Conservation (phyloP, 2,329 filamentous ascomycete genomes). For the Ceratocystis lukuohia region DNA sequence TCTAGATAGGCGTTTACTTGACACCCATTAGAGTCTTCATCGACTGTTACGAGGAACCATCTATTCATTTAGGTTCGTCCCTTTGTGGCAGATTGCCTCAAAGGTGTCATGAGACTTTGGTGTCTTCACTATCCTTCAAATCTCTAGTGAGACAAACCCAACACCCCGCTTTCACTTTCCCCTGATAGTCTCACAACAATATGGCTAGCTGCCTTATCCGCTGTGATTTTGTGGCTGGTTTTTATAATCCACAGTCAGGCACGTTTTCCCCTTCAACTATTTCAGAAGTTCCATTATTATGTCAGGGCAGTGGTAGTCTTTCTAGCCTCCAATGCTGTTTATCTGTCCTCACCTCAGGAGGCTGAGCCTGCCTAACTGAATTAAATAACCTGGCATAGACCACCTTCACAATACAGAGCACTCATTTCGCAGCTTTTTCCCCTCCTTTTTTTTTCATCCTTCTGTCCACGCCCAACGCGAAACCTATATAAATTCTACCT, state of each 20-base stretch:
- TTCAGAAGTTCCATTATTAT: not conserved
- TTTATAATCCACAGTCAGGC: not conserved
- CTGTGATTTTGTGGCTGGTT: not conserved
- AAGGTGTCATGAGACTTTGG: not conserved
- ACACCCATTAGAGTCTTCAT: not conserved
- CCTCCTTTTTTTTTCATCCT: slow-evolving; percentile 7
- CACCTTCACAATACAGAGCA: slow-evolving; percentile 1
- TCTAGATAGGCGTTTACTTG: not conserved
- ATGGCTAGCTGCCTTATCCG: not conserved
- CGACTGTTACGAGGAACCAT: not conserved
- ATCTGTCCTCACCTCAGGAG: slow-evolving; percentile 20
- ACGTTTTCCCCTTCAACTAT: not conserved
- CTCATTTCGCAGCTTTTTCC: not conserved
- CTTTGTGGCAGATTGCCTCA: not conserved
- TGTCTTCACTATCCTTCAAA: not conserved
- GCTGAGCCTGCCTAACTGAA: slow-evolving; percentile 13
- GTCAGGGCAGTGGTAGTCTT: not conserved
- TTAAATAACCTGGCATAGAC: slow-evolving; percentile 17
- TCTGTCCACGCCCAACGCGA: not conserved
- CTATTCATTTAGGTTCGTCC: not conserved
- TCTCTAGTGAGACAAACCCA: slow-evolving; percentile 5
- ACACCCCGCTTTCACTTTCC: not conserved
- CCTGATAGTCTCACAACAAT: not conserved
- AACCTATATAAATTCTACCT: slow-evolving; percentile 4
- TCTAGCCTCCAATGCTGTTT: slow-evolving; percentile 13